A percentile compares a stretch with the other conserved stretches of the same genome.
These are phyloP conservation scores for Sparassis latifolia DNA, from an alignment of 1,284 basidiomycete species.

Conservation along the genomic window DNA sequence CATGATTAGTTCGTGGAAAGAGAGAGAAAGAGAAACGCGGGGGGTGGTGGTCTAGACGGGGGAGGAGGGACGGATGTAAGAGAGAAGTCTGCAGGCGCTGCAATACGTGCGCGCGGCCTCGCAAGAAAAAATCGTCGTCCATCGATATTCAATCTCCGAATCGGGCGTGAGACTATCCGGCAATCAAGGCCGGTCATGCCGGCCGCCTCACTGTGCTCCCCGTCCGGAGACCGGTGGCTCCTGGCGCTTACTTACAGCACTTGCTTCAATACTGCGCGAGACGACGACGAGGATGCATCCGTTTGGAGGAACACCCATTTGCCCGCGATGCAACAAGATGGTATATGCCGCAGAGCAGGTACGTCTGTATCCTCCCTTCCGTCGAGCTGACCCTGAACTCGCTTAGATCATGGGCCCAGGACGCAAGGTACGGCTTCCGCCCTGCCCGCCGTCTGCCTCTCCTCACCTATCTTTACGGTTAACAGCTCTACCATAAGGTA, in stretches of 20 bases:
- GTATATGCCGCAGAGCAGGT: constrained; percentile 83
- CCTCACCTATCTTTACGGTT: constrained; percentile 4
- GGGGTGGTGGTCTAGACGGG: constrained; percentile 7
- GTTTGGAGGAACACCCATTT: constrained; percentile 58
- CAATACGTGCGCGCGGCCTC: not conserved
- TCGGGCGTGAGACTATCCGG: constrained; percentile 21
- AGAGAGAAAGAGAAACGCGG: constrained; percentile 11
- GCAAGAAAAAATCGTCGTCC: constrained; percentile 13
- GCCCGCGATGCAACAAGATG: constrained; percentile 58
- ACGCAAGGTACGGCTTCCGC: constrained; percentile 51
- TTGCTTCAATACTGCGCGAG: too few species aligned
- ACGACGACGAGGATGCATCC: constrained; percentile 42
- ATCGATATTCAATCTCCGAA: constrained; percentile 26
- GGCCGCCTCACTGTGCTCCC: not conserved
- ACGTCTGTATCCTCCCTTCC: constrained; percentile 14
- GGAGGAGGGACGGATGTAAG: constrained; percentile 10
- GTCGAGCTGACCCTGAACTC: constrained; percentile 5
- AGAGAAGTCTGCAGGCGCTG: constrained; percentile 1
- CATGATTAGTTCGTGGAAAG: constrained; percentile 45
- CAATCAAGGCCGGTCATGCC: constrained; percentile 17
- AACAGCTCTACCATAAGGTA: constrained; percentile 76
- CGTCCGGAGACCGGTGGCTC: too few species aligned
- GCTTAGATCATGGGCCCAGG: constrained; percentile 71
- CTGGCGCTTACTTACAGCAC: too few species aligned
- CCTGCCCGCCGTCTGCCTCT: not conserved